These are phyloP conservation scores for Rubroboletus pulcherrimus DNA, from an alignment of 768 basidiomycete species.

Conservation along the genomic window DNA sequence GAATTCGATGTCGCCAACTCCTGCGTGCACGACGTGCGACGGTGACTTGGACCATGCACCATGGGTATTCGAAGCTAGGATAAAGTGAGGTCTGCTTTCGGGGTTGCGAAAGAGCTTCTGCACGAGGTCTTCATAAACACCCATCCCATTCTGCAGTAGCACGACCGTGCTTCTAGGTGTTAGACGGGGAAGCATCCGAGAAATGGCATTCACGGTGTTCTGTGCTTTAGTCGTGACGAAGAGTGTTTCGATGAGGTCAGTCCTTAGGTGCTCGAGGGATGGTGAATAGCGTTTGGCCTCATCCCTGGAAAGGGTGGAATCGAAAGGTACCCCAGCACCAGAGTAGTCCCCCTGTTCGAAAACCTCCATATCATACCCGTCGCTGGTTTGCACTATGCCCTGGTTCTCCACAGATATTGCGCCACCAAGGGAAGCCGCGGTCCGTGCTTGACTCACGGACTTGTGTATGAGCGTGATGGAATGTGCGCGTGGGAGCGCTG, in stretches of 20 bases:
- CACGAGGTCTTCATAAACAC: slow-evolving; percentile 77
- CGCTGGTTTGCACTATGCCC: slow-evolving; percentile 41
- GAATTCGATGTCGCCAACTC: slow-evolving; percentile 69
- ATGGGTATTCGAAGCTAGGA: slow-evolving; percentile 80
- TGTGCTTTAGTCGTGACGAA: slow-evolving; percentile 81
- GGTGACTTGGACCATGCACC: slow-evolving; percentile 58
- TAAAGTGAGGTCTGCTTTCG: slow-evolving; percentile 73
- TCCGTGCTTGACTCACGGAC: slow-evolving; percentile 36
- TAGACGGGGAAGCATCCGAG: slow-evolving; percentile 58
- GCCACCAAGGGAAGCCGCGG: slow-evolving; percentile 32
- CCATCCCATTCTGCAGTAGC: slow-evolving; percentile 94
- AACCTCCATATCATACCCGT: slow-evolving; percentile 50
- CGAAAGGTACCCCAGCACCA: slow-evolving; percentile 18
- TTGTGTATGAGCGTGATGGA: slow-evolving; percentile 71
- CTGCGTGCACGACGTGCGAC: slow-evolving; percentile 64
- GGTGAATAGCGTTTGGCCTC: slow-evolving; percentile 15
- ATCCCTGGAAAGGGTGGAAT: slow-evolving; percentile 11
- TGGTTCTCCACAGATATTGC: slow-evolving; percentile 46
- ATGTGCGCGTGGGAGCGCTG: slow-evolving; percentile 46
- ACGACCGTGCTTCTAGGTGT: slow-evolving; percentile 73
- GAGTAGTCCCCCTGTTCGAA: slow-evolving; percentile 33
- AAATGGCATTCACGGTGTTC: slow-evolving; percentile 55
- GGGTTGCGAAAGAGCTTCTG: slow-evolving; percentile 67
- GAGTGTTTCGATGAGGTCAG: slow-evolving; percentile 62
- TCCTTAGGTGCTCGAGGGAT: slow-evolving; percentile 13